Evolutionary conservation across 2,329 filamentous ascomycete species (phyloP), one percentile per base, ranked within the genome.

Genomic region (Fusarium sp.): DNA sequence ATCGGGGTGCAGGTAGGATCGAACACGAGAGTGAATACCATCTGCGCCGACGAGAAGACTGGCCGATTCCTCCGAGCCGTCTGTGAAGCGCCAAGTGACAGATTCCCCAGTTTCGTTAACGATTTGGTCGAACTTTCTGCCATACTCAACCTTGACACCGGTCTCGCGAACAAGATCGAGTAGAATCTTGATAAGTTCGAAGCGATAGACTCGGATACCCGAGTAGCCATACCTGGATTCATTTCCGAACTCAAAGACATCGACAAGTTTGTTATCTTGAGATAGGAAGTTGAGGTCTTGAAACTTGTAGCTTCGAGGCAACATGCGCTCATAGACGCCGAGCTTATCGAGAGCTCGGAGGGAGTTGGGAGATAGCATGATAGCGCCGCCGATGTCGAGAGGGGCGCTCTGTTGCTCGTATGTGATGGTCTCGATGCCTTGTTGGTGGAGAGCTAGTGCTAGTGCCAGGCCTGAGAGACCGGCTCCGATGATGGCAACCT

Each of bases 281-380:
- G 82, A 78, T 30, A 77, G 78, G 70, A 85, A 87, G 38, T 83
- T 76, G 1, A 87, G 77, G 1, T 75, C 76, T 3, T 85, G 80
- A 61, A 88, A 87, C n/a, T 83, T 79, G 74, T 81, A 86, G 40
- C 82, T 83, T 10, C 81, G 77, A 0, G 75, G 63, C 9, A 76
- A 75, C 48, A 88, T 77, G 4, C 78, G 77, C 2, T 79, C 44
- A 67, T 86, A 86, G 4, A 87, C 75, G 1, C 78, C 82, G 0
- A 89, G 74, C 0, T 70, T 73, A 62, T 88, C 83, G 0, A 89
- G 79, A 38, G 88, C 78, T 6, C 80, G 79, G 2, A 89, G 79
- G 0, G 85, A 84, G 52, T 89, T 89, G 7, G 87, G 86, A 0
- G 86, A 86, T 4, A 89, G 80, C 82, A 88, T 86, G 28, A 89